phyloP scores from a whole-genome alignment of 768 basidiomycete genomes.

The Lactarius vividus region DNA sequence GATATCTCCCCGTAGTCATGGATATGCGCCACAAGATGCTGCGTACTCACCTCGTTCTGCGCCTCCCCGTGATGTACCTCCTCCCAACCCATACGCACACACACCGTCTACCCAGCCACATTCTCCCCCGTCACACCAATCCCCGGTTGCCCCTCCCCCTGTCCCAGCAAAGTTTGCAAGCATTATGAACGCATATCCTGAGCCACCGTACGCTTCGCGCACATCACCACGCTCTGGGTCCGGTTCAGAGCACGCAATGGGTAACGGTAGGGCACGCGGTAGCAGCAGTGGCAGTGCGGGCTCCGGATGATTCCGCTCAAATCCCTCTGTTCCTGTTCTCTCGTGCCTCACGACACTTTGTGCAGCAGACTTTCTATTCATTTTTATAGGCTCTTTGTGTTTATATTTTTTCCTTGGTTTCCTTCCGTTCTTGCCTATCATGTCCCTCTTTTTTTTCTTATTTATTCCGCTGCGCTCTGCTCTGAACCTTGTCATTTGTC shows the following conservation, averaged over 20 bases:
- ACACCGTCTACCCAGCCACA: slow-evolving; percentile 22
- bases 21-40: slow-evolving; percentile 17
- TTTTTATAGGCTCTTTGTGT: slow-evolving; percentile 1
- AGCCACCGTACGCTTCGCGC: slow-evolving; percentile 31
- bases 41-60: slow-evolving; percentile 21
- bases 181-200: slow-evolving; percentile 69
- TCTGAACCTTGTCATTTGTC: not conserved
- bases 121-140: slow-evolving; percentile 33
- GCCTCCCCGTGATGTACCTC: slow-evolving; percentile 16
- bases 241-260: slow-evolving; percentile 32
- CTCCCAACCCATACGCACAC: slow-evolving; percentile 19
- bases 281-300: slow-evolving; percentile 20
- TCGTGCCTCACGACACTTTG: not conserved
- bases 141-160: slow-evolving; percentile 33
- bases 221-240: slow-evolving; percentile 33
- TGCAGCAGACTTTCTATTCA: not conserved
- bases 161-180: slow-evolving; percentile 60
- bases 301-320: slow-evolving; percentile 15
- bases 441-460: slow-evolving; percentile 7
- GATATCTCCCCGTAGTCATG: slow-evolving; percentile 22
- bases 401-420: not conserved
- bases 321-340: not conserved
- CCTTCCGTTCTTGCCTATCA: not conserved
- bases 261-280: slow-evolving; percentile 26
- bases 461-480: slow-evolving; percentile 9